Base-by-base conservation (phyloP, 805 yeast species). In the Yarrowia sp. region DNA sequence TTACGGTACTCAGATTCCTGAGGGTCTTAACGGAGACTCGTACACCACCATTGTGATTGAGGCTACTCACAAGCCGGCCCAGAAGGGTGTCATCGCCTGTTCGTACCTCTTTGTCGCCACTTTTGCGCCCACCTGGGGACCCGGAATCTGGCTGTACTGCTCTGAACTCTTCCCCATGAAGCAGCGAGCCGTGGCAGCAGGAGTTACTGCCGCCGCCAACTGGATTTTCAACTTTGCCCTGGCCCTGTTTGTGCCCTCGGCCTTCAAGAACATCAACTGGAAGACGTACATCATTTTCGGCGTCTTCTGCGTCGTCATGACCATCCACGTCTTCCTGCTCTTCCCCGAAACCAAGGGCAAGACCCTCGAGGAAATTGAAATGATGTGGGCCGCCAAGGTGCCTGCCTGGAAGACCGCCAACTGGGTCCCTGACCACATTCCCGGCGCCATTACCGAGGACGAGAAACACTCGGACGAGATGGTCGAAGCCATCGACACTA, bases 51-150 rank as follows among this genome's bases (percentile, higher is more conserved):
- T 89, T 70, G 83, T 85, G 64, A 85, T 85, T 75, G 33, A 82
- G 77, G 68, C 85, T 84, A 36, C 79, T 77, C 73, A 77, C 84
- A 84, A 73, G 84, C 81, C 71, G 79, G 84, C 70, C 75, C 75
- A 85, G 32, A 79, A 81, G 73, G 81, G 79, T 44, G 77, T 82
- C 71, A 80, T 84, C 71, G 85, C 84, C 17, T 81, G 71, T 69
- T 75, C 80, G 3, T 83, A 85, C 73, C 67, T 82, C 67, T 90
- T 87, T 73, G 86, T 90, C 69, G 85, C 87, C 64, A 85, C 86
- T 74, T 90, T 88, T 76, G 96, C 96, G 11, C 81, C 90, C 4
- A 82, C 93, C 22, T 90, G 95, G 93, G 96, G 96, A 71, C 95
- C 65, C 5, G 77, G 72, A 26, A 69, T 69, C 66, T 71, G 73